phyloP scores from a whole-genome alignment of 225 moss, liverwort and hornwort genomes.

The Sphagnum contortum region DNA sequence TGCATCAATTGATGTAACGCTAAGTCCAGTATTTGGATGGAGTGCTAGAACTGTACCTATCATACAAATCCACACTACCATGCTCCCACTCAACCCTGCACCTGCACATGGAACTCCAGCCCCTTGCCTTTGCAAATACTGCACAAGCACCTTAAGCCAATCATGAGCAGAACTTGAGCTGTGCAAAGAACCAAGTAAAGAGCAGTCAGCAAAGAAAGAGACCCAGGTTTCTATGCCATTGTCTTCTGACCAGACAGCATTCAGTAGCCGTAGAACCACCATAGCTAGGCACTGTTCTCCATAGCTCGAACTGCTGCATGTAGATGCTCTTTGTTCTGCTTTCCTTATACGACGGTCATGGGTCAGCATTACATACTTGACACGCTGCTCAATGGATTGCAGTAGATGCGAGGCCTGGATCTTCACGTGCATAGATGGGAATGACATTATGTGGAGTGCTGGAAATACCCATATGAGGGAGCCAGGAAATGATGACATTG shows the following conservation, averaged over 20 bases:
- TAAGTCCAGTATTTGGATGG: conserved; percentile 17
- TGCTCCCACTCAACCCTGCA: conserved; percentile 9
- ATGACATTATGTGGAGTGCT: conserved; percentile 39
- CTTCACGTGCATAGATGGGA: conserved; percentile 33
- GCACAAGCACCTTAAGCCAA: too few relatives aligned
- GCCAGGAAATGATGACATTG: background rate
- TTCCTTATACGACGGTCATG: too few relatives aligned
- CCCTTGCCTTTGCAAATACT: too few relatives aligned
- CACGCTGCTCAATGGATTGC: conserved; percentile 10
- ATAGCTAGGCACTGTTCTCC: conserved; percentile 17
- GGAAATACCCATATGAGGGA: conserved; percentile 30
- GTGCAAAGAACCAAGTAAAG: background rate
- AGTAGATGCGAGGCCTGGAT: conserved; percentile 15
- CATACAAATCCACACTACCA: conserved; percentile 18
- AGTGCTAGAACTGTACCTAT: conserved; percentile 25
- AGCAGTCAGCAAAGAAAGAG: background rate
- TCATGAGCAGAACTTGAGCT: background rate
- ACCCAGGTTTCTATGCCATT: background rate
- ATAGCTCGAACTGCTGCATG: conserved; percentile 3
- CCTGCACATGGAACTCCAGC: background rate
- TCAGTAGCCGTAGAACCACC: conserved; percentile 17
- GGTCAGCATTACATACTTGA: background rate
- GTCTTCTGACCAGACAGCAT: conserved; percentile 8
- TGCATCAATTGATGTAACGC: conserved; percentile 20
- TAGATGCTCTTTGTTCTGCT: too few relatives aligned